A percentile compares a stretch with the other conserved stretches of the same genome.
phyloP scores from a whole-genome alignment of 2,329 filamentous ascomycete species.

The Colletotrichum lentis region DNA sequence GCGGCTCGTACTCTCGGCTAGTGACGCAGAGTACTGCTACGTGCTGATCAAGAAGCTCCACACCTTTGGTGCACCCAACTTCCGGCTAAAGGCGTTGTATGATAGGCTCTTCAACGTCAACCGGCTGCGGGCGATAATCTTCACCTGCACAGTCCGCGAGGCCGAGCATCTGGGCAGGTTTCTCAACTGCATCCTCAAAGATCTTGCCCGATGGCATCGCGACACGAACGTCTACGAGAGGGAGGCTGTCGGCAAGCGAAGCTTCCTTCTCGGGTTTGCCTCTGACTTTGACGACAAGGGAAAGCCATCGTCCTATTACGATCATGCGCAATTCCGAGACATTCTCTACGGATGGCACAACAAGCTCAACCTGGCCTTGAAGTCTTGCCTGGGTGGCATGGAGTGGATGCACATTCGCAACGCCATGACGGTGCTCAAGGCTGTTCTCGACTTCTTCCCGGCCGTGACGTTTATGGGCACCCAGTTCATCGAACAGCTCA shows the following conservation, averaged over 20 bases:
- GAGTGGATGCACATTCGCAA: conserved; percentile 99
- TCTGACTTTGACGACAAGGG: conserved; percentile 75
- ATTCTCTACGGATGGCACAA: conserved; percentile 91
- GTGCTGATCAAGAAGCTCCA: conserved; percentile 89
- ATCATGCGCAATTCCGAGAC: conserved; percentile 86
- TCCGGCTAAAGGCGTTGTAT: conserved; percentile 84
- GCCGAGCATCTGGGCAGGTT: conserved; percentile 94
- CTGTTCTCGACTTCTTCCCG: conserved; percentile 83
- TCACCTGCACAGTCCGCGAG: conserved; percentile 88
- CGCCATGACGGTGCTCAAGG: conserved; percentile 87
- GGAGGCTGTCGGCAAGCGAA: conserved; percentile 70
- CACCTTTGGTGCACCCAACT: conserved; percentile 81
- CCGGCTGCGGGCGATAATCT: conserved; percentile 81
- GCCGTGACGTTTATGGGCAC: conserved; percentile 87
- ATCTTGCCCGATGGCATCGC: conserved; percentile 83
- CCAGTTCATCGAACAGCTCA: conserved; percentile 69
- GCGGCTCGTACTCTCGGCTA: conserved; percentile 80
- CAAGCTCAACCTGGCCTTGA: conserved; percentile 79
- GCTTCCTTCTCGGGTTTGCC: conserved; percentile 76
- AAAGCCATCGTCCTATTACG: conserved; percentile 75
- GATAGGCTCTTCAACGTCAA: conserved; percentile 86
- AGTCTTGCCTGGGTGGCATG: conserved; percentile 78
- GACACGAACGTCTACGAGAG: conserved; percentile 72
- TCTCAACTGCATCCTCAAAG: conserved; percentile 80
- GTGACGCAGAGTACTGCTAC: conserved; percentile 89